Percentiles rank a stretch among this genome's conserved stretches.
phyloP scores from a whole-genome alignment of 257 asterid genomes.

The Solanum pinnatisectum region DNA sequence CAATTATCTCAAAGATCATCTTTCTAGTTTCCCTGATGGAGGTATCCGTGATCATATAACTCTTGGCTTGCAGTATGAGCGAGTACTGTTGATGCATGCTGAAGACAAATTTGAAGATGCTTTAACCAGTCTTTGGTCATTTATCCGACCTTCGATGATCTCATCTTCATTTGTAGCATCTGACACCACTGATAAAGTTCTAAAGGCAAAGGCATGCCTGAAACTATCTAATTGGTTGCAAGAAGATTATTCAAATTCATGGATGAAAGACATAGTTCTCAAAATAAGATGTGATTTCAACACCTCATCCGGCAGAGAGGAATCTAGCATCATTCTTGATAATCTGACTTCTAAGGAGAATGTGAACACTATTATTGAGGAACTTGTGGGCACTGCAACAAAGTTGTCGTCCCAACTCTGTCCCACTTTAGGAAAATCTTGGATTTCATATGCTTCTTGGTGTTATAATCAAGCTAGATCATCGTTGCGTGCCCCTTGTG shows the following conservation, averaged over 20 bases:
- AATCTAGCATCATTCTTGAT: slow-evolving; percentile 19
- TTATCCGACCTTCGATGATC: slow-evolving; percentile 52
- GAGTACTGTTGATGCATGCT: slow-evolving; percentile 60
- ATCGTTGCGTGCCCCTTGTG: slow-evolving; percentile 34
- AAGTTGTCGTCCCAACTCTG: slow-evolving; percentile 76
- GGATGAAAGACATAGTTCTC: slow-evolving; percentile 43
- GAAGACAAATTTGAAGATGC: slow-evolving; percentile 75
- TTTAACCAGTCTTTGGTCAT: slow-evolving; percentile 58
- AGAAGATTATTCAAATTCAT: slow-evolving; percentile 22
- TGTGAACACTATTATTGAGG: slow-evolving; percentile 39
- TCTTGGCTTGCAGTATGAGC: slow-evolving; percentile 61
- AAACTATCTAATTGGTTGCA: slow-evolving; percentile 86
- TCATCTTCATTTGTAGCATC: slow-evolving; percentile 37
- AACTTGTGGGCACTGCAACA: slow-evolving; percentile 64
- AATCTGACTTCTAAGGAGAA: slow-evolving; percentile 27
- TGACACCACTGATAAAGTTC: slow-evolving; percentile 39
- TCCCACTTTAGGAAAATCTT: slow-evolving; percentile 90
- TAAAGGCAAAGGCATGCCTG: slow-evolving; percentile 91
- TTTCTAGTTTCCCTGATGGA: slow-evolving; percentile 44
- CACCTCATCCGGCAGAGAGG: slow-evolving; percentile 26
- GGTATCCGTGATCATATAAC: slow-evolving; percentile 39
- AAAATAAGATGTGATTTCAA: slow-evolving; percentile 52
- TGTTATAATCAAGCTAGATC: slow-evolving; percentile 72
- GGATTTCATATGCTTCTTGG: slow-evolving; percentile 96
- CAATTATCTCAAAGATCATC: slow-evolving; percentile 50